phyloP scores from a whole-genome alignment of 1,284 basidiomycete species.

The Neolentinus lepideus region DNA sequence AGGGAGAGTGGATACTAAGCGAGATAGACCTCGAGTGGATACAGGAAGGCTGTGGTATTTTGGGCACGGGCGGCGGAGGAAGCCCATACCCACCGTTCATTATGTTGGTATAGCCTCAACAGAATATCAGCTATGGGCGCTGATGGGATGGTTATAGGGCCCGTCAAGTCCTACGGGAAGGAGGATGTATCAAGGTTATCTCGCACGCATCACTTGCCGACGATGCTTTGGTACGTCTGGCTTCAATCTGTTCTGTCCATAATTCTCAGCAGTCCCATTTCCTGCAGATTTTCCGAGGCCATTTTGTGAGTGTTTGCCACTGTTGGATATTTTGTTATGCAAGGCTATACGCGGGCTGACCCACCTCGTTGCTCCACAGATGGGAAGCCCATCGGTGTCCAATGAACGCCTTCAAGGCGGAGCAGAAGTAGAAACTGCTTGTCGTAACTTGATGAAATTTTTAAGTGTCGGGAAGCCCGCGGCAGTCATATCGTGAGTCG shows the following conservation, averaged over 20 bases:
- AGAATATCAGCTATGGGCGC: not conserved
- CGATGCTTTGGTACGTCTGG: slow-evolving; percentile 20
- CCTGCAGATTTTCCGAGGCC: not conserved
- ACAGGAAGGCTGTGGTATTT: slow-evolving; percentile 43
- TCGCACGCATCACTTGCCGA: slow-evolving; percentile 25
- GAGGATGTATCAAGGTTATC: slow-evolving; percentile 34
- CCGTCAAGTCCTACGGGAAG: slow-evolving; percentile 39
- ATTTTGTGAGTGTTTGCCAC: not conserved
- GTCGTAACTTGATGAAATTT: slow-evolving; percentile 25
- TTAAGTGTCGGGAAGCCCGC: slow-evolving; percentile 16
- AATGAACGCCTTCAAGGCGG: slow-evolving; percentile 15
- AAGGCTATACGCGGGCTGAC: no score
- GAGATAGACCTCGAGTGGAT: slow-evolving; percentile 41
- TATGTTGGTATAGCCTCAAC: slow-evolving; percentile 12
- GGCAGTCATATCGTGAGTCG: slow-evolving; percentile 28
- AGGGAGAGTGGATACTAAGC: slow-evolving; percentile 25
- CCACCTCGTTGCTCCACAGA: not conserved
- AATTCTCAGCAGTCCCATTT: slow-evolving; percentile 18
- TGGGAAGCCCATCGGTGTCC: slow-evolving; percentile 3
- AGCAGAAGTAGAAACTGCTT: slow-evolving; percentile 26
- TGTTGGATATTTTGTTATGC: not conserved
- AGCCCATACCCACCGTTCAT: slow-evolving; percentile 41
- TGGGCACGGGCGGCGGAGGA: slow-evolving; percentile 49
- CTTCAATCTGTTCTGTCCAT: not conserved
- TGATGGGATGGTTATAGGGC: slow-evolving; percentile 11